Base-by-base conservation (phyloP, 352 stramenopile species). In the Poterioochromonas sp. region DNA sequence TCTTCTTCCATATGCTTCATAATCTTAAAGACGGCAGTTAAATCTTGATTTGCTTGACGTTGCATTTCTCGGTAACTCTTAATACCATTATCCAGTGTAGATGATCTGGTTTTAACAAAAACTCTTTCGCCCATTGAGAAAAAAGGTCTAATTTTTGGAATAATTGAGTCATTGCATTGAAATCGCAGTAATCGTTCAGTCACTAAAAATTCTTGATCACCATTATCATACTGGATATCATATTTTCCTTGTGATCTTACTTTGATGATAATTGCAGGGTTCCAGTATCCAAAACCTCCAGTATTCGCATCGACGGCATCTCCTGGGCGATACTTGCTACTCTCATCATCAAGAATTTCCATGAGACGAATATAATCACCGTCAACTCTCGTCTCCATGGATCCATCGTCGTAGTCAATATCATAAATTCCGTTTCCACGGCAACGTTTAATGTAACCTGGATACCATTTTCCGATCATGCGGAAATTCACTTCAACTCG, bases 361-460 rank as follows among this genome's bases (percentile, higher is more conserved):
- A 49, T 37, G 20, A 20, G 3, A 37, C 65, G 65, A 32, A 74
- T 74, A 12, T 12, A 12, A n/a, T 43, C 32, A 29, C 8, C 39
- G 34, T 58, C 22, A 20, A 74, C 65, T 54, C 53, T 74, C 11
- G 65, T 74, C 34, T 74, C 65, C 20, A 58, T 18, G 5, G 3
- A 29, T 12, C 65, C 65, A 54, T 74, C 65, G 22, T 15, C 65
- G 39, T 58, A 74, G 65, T 43, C 39, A 20, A 74, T 37, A n/a
- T 74, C 65, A 37, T 58, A 74, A 20, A 74, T 54, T 32, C 65
- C 65, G 34, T 53, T 12, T 26, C 65, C 65, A 54, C 65, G 65
- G 15, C 29, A 5, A 5, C 53, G 73, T 29, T 49, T 43, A 37
- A 74, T 74, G 8, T 62, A 8, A 37, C 39, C 65, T 20, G 5